A percentile compares a stretch with the other conserved stretches of the same genome.
These are phyloP conservation scores for Paragyromitra xinjiangensis DNA, from an alignment of 495 filamentous ascomycete genomes.

Conservation along the genomic window DNA sequence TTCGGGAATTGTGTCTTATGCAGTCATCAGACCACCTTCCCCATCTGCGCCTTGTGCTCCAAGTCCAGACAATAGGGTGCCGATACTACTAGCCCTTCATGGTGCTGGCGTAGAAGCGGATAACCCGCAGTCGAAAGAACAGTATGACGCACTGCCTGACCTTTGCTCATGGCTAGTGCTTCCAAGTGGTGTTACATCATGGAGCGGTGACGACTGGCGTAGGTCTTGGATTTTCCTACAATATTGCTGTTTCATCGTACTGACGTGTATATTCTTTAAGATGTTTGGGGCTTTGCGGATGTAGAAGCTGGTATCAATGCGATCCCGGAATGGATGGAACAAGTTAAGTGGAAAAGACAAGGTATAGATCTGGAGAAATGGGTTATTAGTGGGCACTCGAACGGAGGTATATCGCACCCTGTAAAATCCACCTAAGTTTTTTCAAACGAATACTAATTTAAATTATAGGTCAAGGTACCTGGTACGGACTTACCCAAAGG, in stretches of 20 bases:
- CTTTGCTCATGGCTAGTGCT: slow-evolving; percentile 68
- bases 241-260: neutral
- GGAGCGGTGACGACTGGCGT: slow-evolving; percentile 74
- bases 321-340: slow-evolving; percentile 65
- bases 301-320: slow-evolving; percentile 65
- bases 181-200: slow-evolving; percentile 68
- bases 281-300: slow-evolving; percentile 68
- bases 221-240: slow-evolving; percentile 44
- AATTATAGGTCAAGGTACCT: slow-evolving; percentile 65
- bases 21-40: slow-evolving; percentile 68
- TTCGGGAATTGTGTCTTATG: slow-evolving; percentile 68
- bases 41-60: slow-evolving; percentile 57
- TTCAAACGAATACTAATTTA: slow-evolving; percentile 1
- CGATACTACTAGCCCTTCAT: slow-evolving; percentile 65
- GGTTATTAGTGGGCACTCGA: slow-evolving; percentile 69
- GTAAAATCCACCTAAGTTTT: neutral
- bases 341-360: slow-evolving; percentile 62
- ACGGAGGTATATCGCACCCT: slow-evolving; percentile 61
- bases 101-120: slow-evolving; percentile 69
- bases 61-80: slow-evolving; percentile 50
- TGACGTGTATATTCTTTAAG: slow-evolving; percentile 57
- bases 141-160: slow-evolving; percentile 64
- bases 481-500: slow-evolving; percentile 67
- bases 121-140: slow-evolving; percentile 61
- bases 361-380: slow-evolving; percentile 62